phyloP scores from a whole-genome alignment of 164 flowering plant genomes.

The Cinnamomum micranthum region DNA sequence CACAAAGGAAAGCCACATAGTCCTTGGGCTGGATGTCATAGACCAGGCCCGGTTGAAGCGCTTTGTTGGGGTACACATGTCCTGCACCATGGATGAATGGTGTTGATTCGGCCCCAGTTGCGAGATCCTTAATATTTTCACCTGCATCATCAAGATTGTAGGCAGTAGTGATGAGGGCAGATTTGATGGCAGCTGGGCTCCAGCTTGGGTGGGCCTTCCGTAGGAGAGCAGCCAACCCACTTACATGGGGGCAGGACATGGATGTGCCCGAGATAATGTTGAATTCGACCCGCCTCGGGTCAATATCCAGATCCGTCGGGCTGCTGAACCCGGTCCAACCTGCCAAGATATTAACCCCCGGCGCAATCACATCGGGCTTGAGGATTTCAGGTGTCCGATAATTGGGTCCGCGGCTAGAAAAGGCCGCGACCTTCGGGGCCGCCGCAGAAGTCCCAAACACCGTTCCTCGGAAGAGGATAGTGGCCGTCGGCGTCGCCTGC shows the following conservation, averaged over 20 bases:
- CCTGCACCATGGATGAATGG: conserved; percentile 80
- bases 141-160: conserved; percentile 56
- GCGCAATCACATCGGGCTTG: conserved; percentile 92
- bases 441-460: conserved; percentile 54
- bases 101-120: conserved; percentile 56
- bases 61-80: conserved; percentile 76
- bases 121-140: conserved; percentile 51
- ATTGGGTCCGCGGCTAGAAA: conserved; percentile 92
- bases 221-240: conserved; percentile 82
- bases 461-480: conserved; percentile 63
- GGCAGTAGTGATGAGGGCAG: conserved; percentile 84
- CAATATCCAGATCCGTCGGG: conserved; percentile 67
- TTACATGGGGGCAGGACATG: conserved; percentile 92
- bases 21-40: conserved; percentile 50
- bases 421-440: conserved; percentile 80
- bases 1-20: conserved; percentile 67
- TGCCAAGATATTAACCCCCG: conserved; percentile 85
- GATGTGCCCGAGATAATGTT: conserved; percentile 91
- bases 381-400: conserved; percentile 60
- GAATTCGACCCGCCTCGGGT: conserved; percentile 72
- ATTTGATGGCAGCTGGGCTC: conserved; percentile 78
- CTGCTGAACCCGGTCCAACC: conserved; percentile 69
- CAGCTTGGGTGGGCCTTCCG: conserved; percentile 60
- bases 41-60: conserved; percentile 76
- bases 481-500: conserved; percentile 49